phyloP scores from a whole-genome alignment of 1,284 basidiomycete genomes.

The Violaceomyces palustris region DNA sequence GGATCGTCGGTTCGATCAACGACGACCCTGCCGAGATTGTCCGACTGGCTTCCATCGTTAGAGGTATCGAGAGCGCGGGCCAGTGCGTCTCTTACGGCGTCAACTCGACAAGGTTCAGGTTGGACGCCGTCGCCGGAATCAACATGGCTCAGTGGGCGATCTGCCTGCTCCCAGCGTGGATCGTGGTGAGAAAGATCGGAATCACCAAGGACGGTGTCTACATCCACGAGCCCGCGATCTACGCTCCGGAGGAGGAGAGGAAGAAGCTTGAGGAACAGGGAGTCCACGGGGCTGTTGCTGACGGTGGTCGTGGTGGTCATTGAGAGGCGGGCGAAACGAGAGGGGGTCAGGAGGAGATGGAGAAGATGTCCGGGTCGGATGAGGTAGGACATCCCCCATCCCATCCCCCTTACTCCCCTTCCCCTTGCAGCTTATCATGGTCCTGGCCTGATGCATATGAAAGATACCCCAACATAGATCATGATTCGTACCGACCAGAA shows the following conservation, averaged over 20 bases:
- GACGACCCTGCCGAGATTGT: conserved; percentile 41
- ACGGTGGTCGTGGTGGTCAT: too few relatives aligned
- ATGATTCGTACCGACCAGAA: too few relatives aligned
- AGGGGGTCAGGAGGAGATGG: too few relatives aligned
- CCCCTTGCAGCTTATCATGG: too few relatives aligned
- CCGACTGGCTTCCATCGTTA: conserved; percentile 42
- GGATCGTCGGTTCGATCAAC: conserved; percentile 25
- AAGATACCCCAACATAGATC: too few relatives aligned
- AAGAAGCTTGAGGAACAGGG: conserved; percentile 11
- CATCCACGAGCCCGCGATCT: conserved; percentile 29
- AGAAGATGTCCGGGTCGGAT: too few relatives aligned
- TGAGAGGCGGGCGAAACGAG: too few relatives aligned
- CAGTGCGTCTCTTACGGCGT: conserved; percentile 49
- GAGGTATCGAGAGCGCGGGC: conserved; percentile 46
- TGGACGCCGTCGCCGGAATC: conserved; percentile 42
- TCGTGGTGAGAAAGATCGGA: conserved; percentile 43
- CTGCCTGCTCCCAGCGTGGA: conserved; percentile 37
- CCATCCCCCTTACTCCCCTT: too few relatives aligned
- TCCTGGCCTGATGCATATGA: too few relatives aligned
- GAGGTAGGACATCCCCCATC: too few relatives aligned
- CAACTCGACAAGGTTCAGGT: conserved; percentile 35
- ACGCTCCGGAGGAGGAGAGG: conserved; percentile 27
- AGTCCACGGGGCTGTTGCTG: conserved; percentile 6
- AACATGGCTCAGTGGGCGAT: conserved; percentile 46
- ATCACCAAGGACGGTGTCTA: conserved; percentile 26